Base-by-base conservation (phyloP, 2,329 filamentous ascomycete genomes). In the Aureobasidium sp. region DNA sequence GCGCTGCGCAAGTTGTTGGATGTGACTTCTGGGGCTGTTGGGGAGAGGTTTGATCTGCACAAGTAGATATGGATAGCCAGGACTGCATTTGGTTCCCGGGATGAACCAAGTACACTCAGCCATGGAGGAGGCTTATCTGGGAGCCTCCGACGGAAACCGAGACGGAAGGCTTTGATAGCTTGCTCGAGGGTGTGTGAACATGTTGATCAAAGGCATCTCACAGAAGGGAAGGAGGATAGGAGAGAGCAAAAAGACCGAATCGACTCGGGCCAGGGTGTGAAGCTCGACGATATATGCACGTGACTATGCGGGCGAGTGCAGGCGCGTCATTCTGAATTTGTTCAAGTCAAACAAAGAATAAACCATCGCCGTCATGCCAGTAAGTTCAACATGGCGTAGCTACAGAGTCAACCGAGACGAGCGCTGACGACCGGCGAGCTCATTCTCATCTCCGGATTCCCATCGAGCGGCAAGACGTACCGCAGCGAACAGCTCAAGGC, bases 401-500 rank as follows among this genome's bases (percentile, higher is more conserved):
- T 12, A 42, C 6, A 29, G 27, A 25, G 29, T 27, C 12, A 27
- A 20, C 7, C 25, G 29, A 58, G 25, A 44, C 36, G 5, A 17
- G 36, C 44, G 57, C 57, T 60, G n/a, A 51, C 47, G 20, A 25
- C 7, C 15, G 7, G 7, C 27, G 64, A 86, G 84, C 80, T 86
- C 69, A 79, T 86, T 64, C 77, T 85, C 62, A 76, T 87, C 64
- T 85, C 84, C 65, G 84, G 84, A 65, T 86, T 83, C 70, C 85
- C 85, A 53, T 84, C 81, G 66, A 83, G 83, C 68, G 85, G 85
- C 68, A 85, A 87, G 67, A 85, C 82, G 14, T 76, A 84, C 68
- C 82, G 85, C 69, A 80, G 82, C 65, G 71, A 76, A 47, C 84
- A 93, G 73, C 82, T 94, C 12, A 76, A 86, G 70, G 74, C 80